These are phyloP conservation scores for Cryptococcus sp. DNA, from an alignment of 1,284 basidiomycete genomes.

Conservation along the genomic window DNA sequence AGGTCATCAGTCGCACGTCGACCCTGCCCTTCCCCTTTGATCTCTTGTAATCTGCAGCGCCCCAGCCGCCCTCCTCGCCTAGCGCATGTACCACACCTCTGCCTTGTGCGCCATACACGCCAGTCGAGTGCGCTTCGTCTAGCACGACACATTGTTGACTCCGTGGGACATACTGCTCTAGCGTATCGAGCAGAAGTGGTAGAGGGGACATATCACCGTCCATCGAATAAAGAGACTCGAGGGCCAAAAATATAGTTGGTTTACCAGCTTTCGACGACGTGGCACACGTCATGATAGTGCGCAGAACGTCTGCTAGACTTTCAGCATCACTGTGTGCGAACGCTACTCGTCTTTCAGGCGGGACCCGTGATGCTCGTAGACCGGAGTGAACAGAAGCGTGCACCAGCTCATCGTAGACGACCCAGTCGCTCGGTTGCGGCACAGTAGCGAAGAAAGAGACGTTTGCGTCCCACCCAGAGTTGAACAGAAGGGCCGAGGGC, in stretches of 20 bases:
- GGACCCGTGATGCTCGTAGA: conserved; percentile 68
- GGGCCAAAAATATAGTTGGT: conserved; percentile 60
- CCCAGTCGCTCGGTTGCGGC: conserved; percentile 74
- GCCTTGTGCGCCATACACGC: conserved; percentile 65
- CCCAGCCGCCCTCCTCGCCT: conserved; percentile 34
- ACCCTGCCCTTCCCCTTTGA: conserved; percentile 55
- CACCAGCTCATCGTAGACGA: conserved; percentile 84
- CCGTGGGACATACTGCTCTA: conserved; percentile 54
- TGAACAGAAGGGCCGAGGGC: conserved; percentile 79
- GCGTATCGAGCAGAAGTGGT: conserved; percentile 59
- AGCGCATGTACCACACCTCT: conserved; percentile 58
- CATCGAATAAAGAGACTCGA: conserved; percentile 93
- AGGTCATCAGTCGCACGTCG: conserved; percentile 60
- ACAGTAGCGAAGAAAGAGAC: conserved; percentile 81
- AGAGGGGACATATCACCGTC: conserved; percentile 88
- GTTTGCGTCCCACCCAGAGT: conserved; percentile 94
- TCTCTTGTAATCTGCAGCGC: conserved; percentile 56
- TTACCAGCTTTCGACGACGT: conserved; percentile 1
- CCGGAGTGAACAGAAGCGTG: conserved; percentile 94
- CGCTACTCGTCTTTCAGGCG: conserved; percentile 47
- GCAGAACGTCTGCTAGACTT: conserved; percentile 31
- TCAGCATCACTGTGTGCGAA: conserved; percentile 76
- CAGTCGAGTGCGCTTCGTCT: conserved; percentile 86
- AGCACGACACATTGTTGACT: conserved; percentile 59
- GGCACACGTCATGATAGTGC: conserved; percentile 10